These are phyloP conservation scores for Apostasia ramifera DNA, from an alignment of 106 monocot genomes.

Conservation along the genomic window DNA sequence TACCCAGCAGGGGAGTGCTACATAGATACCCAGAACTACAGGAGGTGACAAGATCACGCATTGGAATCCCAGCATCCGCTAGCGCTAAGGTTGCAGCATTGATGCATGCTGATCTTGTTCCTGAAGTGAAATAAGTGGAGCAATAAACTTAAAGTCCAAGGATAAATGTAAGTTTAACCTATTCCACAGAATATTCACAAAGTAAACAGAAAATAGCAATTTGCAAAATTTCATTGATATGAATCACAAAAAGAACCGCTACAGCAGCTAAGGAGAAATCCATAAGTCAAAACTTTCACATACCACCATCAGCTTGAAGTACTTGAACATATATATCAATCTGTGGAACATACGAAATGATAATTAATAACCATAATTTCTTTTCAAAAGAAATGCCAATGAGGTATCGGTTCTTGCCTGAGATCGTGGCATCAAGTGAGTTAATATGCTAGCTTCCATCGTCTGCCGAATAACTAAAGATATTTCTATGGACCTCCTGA, in stretches of 20 bases:
- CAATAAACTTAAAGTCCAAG: not conserved
- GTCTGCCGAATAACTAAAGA: constrained; percentile 14
- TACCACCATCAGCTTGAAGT: constrained; percentile 7
- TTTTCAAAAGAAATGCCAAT: not conserved
- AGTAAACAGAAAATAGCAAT: no score
- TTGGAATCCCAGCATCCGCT: constrained; percentile 97
- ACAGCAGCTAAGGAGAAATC: no score
- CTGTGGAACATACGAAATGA: not conserved
- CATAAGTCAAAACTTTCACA: no score
- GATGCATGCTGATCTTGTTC: constrained; percentile 83
- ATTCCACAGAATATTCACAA: not conserved
- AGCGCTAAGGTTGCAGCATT: constrained; percentile 98
- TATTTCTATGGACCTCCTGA: constrained; percentile 13
- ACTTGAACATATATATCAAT: constrained; percentile 2
- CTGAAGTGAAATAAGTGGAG: constrained; percentile 19
- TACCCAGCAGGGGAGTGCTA: constrained; percentile 77
- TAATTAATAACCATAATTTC: not conserved
- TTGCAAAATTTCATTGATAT: no score
- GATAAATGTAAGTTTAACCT: not conserved
- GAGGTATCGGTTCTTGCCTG: constrained; percentile 4
- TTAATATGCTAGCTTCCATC: constrained; percentile 12
- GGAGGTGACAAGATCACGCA: constrained; percentile 93
- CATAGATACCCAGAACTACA: constrained; percentile 88
- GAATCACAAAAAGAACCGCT: no score
- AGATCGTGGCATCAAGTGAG: constrained; percentile 14